Evolutionary conservation across 2,329 filamentous ascomycete species (phyloP).

Genomic region (Sclerotinia borealis): DNA sequence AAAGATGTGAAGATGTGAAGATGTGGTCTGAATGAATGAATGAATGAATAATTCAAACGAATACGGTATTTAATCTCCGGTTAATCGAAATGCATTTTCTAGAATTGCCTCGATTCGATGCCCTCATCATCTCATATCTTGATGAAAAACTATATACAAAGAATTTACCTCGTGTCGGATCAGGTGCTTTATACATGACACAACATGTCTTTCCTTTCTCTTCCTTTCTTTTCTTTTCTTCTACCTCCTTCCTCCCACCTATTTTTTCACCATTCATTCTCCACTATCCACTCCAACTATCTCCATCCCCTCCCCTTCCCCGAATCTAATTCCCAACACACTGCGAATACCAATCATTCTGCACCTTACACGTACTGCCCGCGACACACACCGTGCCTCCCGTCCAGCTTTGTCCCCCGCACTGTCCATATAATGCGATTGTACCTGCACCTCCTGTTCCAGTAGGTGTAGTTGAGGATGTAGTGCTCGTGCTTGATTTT

Average conservation of each 20-base stretch:
- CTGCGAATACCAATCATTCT: constrained; percentile 8
- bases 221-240: neutral
- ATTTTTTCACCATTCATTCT: neutral
- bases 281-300: neutral
- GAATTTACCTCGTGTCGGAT: neutral
- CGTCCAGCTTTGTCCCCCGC: neutral
- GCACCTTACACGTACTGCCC: neutral
- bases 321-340: neutral
- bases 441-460: neutral
- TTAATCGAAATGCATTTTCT: neutral
- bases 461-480: neutral
- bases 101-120: too few species aligned
- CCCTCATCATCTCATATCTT: too few species aligned
- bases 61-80: neutral
- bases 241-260: too few species aligned
- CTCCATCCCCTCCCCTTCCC: too few species aligned
- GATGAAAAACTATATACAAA: constrained; percentile 1
- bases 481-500: neutral
- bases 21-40: neutral
- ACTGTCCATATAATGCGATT: constrained; percentile 7
- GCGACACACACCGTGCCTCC: neutral
- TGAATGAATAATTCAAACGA: neutral
- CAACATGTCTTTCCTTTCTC: neutral
- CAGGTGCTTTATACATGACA: neutral
- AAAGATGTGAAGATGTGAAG: too few species aligned